Base-by-base conservation (phyloP, 805 yeast genomes). In the Pichia ethanolica region DNA sequence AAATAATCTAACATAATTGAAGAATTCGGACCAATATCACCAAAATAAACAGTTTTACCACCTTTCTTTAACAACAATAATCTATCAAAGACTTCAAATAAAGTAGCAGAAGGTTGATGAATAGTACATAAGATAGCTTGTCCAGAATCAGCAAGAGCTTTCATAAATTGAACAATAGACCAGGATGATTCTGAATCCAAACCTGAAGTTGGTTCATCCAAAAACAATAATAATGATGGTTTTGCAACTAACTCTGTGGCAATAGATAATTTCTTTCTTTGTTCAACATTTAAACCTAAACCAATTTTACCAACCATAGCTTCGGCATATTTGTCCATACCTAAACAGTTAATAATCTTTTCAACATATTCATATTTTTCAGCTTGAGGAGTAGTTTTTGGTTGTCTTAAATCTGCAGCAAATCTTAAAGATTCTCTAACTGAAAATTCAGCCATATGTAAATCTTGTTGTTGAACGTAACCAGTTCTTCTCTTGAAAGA, bases 131-230 rank as follows among this genome's bases (percentile, higher is more conserved):
- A 67, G 54, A 79, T 73, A 34, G 79, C 75, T 58, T 75, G 79
- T 39, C 79, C 79, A 50, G 77, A 70, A 52, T 71, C 73, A 9
- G 74, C 81, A 59, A 71, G 68, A 52, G 69, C 72, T 58, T 72
- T 73, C 61, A 73, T 70, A 58, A 78, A 71, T 59, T 75, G 72
- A 53, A 77, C 72, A 59, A 79, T 74, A 10, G 82, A 72, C 78
- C 80, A 72, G 11, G 83, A 79, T 38, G 82, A 75, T 58, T 73
- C 75, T 13, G 82, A 74, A 59, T 78, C 82, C 50, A 77, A 64
- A 47, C 82, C 82, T 44, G 82, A 77, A 25, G 82, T 78, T 45
- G 82, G 82, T 59, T 78, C 83, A 66, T 78, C 83, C 56, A 79
- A 67, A 59, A 79, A 78, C 36, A 74, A 59, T 51, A 79, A 66